These are phyloP conservation scores for Mycena olivaceomarginata DNA, from an alignment of 768 basidiomycete genomes.

Conservation along the genomic window DNA sequence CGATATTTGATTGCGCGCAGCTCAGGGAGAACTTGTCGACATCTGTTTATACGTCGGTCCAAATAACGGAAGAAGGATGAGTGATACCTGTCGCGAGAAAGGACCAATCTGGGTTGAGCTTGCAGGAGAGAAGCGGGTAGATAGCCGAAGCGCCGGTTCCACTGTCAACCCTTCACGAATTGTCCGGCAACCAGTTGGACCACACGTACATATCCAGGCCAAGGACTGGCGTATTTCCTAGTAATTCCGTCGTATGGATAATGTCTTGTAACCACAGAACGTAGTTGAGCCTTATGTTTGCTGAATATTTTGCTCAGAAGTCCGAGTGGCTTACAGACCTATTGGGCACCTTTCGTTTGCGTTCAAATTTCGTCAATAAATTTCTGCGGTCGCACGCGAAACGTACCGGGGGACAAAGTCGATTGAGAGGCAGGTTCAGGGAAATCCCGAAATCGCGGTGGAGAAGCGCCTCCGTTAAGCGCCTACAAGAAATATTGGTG, in stretches of 20 bases:
- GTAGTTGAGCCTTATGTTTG: constrained; percentile 83
- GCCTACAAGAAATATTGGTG: constrained; percentile 61
- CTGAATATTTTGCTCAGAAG: neutral
- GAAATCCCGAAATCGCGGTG: constrained; percentile 82
- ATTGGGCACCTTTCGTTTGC: constrained; percentile 76
- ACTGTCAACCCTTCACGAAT: constrained; percentile 58
- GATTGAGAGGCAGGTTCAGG: constrained; percentile 77
- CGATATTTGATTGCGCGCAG: constrained; percentile 75
- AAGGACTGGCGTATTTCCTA: constrained; percentile 51
- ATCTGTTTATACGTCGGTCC: constrained; percentile 66
- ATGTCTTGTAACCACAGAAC: constrained; percentile 91
- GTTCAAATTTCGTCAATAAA: neutral
- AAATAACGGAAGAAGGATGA: neutral
- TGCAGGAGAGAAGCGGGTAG: constrained; percentile 87
- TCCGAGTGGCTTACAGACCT: constrained; percentile 62
- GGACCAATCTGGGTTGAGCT: constrained; percentile 69
- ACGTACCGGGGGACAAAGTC: constrained; percentile 91
- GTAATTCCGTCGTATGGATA: constrained; percentile 55
- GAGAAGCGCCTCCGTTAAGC: constrained; percentile 87
- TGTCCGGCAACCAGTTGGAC: neutral
- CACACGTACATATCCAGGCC: constrained; percentile 85
- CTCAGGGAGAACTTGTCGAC: constrained; percentile 78
- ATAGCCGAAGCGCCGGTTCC: constrained; percentile 95
- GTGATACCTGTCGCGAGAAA: constrained; percentile 82
- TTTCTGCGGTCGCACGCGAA: neutral